These are phyloP conservation scores for Waltiozyma sp. DNA, from an alignment of 1,139 yeast genomes.

Conservation along the genomic window DNA sequence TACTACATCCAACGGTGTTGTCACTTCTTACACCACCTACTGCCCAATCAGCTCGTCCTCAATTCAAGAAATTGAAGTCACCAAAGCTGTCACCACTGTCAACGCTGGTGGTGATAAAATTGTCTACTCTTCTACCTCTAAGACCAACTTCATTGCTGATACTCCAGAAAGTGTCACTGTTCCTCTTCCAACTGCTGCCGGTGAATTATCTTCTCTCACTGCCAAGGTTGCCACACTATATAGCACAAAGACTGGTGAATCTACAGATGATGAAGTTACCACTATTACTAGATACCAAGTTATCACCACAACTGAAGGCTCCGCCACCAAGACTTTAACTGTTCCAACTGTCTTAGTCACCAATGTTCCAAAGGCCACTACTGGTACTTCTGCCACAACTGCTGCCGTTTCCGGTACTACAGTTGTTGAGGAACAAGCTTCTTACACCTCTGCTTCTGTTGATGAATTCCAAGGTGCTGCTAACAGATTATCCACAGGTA, in stretches of 20 bases:
- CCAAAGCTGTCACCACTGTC: neutral
- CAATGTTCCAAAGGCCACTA: neutral
- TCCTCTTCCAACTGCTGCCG: neutral
- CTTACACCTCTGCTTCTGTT: conserved; percentile 2
- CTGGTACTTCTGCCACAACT: neutral
- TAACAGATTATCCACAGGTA: conserved; percentile 4
- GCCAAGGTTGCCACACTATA: neutral
- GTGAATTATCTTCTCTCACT: neutral
- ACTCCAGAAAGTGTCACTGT: neutral
- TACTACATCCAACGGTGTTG: conserved; percentile 1
- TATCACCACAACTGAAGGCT: neutral
- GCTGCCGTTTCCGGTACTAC: conserved; percentile 1
- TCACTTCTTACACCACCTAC: conserved; percentile 1
- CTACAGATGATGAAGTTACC: neutral
- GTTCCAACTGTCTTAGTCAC: neutral
- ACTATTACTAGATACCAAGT: neutral
- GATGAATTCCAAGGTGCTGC: conserved; percentile 6
- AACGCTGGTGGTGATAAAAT: neutral
- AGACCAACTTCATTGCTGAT: conserved; percentile 9
- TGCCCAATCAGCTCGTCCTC: neutral
- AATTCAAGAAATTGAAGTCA: neutral
- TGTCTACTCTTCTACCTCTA: conserved; percentile 4
- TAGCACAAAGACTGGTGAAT: neutral
- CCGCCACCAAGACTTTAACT: neutral
- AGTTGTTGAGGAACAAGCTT: neutral